A percentile compares a stretch with the other conserved stretches of the same genome.
Evolutionary conservation across 2,329 filamentous ascomycete genomes (phyloP).

Genomic region (Aspergillus quadrilineatus): DNA sequence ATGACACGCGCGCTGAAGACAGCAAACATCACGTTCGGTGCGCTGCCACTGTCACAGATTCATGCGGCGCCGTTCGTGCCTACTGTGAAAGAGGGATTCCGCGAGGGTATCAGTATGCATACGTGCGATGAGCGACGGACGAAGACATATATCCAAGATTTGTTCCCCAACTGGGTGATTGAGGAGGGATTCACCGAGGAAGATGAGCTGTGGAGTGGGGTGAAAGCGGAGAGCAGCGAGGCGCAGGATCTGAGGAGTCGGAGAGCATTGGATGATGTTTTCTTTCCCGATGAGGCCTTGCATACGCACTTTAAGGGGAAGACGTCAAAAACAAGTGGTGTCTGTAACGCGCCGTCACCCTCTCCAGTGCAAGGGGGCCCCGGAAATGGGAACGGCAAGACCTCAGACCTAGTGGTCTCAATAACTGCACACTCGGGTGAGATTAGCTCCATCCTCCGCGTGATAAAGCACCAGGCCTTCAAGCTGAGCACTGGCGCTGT

Average conservation of each 20-base stretch:
- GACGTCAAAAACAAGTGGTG: neutral
- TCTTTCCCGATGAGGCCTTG: conserved; percentile 22
- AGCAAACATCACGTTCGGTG: conserved; percentile 53
- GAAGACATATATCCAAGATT: conserved; percentile 46
- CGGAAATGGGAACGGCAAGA: conserved; percentile 27
- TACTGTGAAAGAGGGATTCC: conserved; percentile 56
- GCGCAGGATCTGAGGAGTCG: conserved; percentile 49
- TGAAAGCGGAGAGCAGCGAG: conserved; percentile 48
- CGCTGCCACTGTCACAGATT: conserved; percentile 35
- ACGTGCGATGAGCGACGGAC: conserved; percentile 59
- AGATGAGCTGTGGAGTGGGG: conserved; percentile 55
- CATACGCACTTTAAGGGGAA: conserved; percentile 1
- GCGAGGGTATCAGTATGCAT: conserved; percentile 59
- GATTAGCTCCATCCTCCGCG: conserved; percentile 52
- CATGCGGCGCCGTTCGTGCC: conserved; percentile 48
- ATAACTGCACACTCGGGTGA: conserved; percentile 60
- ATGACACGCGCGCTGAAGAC: conserved; percentile 58
- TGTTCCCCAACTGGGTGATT: conserved; percentile 52
- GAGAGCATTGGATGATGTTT: conserved; percentile 53
- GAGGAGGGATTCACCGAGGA: conserved; percentile 54
- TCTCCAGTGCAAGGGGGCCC: neutral
- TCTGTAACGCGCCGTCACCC: neutral
- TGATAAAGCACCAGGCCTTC: conserved; percentile 48
- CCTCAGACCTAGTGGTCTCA: conserved; percentile 47
- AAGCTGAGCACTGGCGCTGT: conserved; percentile 49